phyloP scores from a whole-genome alignment of 2,329 filamentous ascomycete genomes.

The Emergomyces orientalis region DNA sequence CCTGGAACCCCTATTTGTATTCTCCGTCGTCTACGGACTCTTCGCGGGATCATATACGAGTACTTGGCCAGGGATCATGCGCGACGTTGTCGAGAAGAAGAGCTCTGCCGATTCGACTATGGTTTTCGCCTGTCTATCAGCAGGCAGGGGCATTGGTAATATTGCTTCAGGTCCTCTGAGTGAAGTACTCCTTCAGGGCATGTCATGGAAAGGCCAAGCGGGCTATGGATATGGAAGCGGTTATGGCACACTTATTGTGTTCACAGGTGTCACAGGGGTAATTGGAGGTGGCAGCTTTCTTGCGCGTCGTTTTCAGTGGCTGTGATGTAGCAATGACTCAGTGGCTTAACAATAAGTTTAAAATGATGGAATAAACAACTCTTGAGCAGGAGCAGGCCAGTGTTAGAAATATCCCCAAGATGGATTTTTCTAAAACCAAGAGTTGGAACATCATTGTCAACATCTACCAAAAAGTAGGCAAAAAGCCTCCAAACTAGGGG shows the following conservation, averaged over 20 bases:
- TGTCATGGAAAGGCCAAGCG: slow-evolving; percentile 5
- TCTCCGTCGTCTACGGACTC: slow-evolving; percentile 36
- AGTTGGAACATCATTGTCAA: too few relatives aligned
- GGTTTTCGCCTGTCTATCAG: slow-evolving; percentile 40
- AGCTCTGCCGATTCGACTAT: slow-evolving; percentile 37
- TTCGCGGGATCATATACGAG: slow-evolving; percentile 37
- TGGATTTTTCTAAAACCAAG: not conserved
- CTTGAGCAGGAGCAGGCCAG: not conserved
- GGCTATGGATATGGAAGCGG: slow-evolving; percentile 4
- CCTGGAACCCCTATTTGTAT: slow-evolving; percentile 34
- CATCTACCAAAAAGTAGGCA: too few relatives aligned
- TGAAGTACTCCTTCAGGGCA: slow-evolving; percentile 1
- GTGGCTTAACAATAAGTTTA: too few relatives aligned
- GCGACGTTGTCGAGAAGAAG: slow-evolving; percentile 32
- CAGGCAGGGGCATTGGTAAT: slow-evolving; percentile 44
- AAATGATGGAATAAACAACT: not conserved
- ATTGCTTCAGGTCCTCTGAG: slow-evolving; percentile 39
- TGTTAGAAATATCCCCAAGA: not conserved
- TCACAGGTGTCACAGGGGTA: not conserved
- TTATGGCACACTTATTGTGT: slow-evolving; percentile 6
- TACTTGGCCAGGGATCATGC: slow-evolving; percentile 40
- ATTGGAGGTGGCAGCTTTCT: not conserved
- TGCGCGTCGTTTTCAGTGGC: not conserved
- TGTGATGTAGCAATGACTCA: not conserved
- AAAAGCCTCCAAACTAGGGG: too few relatives aligned